phyloP scores from a whole-genome alignment of 306 rosid genomes.

The Macrotyloma uniflorum region DNA sequence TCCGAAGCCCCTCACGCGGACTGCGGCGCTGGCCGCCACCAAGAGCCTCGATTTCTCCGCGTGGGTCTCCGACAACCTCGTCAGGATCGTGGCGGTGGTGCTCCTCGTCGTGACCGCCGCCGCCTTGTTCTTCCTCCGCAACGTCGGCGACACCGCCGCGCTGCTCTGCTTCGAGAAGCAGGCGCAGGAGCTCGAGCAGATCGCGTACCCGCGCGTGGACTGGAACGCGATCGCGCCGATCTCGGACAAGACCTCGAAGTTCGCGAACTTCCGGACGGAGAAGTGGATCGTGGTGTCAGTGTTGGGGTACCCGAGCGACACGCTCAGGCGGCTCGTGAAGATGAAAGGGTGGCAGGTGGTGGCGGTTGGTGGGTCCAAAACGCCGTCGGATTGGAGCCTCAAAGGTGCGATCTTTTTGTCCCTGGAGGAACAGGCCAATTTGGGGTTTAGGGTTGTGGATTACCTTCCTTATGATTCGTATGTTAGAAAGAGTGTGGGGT shows the following conservation, averaged over 20 bases:
- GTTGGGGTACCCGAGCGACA: slow-evolving; percentile 68
- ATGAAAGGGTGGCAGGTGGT: slow-evolving; percentile 89
- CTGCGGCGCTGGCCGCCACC: slow-evolving; percentile 55
- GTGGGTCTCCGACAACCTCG: slow-evolving; percentile 77
- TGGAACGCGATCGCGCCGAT: slow-evolving; percentile 60
- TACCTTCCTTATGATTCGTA: slow-evolving; percentile 84
- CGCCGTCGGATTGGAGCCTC: slow-evolving; percentile 87
- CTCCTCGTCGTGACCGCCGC: slow-evolving; percentile 69
- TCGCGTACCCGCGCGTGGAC: slow-evolving; percentile 66
- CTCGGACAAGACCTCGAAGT: slow-evolving; percentile 61
- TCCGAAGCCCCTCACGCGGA: slow-evolving; percentile 50
- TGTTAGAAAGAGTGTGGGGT: slow-evolving; percentile 92
- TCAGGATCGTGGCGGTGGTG: slow-evolving; percentile 56
- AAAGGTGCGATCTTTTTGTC: slow-evolving; percentile 94
- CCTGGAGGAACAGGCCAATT: slow-evolving; percentile 70
- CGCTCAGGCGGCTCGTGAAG: slow-evolving; percentile 70
- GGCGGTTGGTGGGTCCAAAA: slow-evolving; percentile 77
- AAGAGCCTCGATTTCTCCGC: slow-evolving; percentile 77
- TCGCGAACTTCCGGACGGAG: slow-evolving; percentile 68
- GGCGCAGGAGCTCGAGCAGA: slow-evolving; percentile 68
- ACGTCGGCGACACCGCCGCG: slow-evolving; percentile 85
- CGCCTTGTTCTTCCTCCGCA: slow-evolving; percentile 79
- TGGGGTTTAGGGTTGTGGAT: slow-evolving; percentile 89
- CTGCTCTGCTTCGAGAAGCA: slow-evolving; percentile 79
- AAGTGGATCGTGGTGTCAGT: slow-evolving; percentile 92